A percentile compares a stretch with the other conserved stretches of the same genome.
Conservation (phyloP, 2,329 filamentous ascomycete species). For the Penicillium brevicompactum region DNA sequence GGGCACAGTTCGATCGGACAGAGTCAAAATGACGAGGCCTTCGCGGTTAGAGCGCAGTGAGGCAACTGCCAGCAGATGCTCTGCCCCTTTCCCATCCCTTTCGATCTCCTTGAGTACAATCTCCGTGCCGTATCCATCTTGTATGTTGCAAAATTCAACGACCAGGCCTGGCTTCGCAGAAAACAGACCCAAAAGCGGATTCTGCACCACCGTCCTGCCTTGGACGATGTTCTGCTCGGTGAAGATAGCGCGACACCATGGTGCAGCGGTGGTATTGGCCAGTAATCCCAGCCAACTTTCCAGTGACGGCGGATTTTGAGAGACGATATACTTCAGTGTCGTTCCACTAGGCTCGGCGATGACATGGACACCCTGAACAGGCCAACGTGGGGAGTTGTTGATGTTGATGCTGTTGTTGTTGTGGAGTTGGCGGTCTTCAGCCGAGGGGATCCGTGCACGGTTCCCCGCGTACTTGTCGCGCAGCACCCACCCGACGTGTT, state of each 20-base stretch:
- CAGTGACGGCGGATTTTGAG: background rate
- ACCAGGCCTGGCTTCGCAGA: background rate
- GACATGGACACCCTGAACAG: background rate
- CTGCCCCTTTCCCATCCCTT: background rate
- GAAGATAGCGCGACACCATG: background rate
- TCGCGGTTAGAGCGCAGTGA: background rate
- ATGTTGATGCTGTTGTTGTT: background rate
- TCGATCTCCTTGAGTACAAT: background rate
- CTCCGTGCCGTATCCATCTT: background rate
- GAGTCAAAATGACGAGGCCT: background rate
- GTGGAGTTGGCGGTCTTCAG: conserved; percentile 41
- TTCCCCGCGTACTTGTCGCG: conserved; percentile 68
- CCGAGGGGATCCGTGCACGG: conserved; percentile 58
- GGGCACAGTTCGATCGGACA: conserved; percentile 59
- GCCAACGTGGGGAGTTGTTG: background rate
- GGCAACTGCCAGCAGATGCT: background rate
- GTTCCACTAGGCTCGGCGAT: background rate
- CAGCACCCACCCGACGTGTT: conserved; percentile 78
- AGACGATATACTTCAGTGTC: background rate
- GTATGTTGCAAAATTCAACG: background rate
- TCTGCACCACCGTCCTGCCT: background rate
- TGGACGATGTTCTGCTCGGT: background rate
- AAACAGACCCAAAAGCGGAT: background rate
- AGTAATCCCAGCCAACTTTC: background rate
- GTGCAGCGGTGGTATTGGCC: background rate